Evolutionary conservation across 139 green algal species (phyloP), one percentile per base, ranked within the genome.

Genomic region (Coccomyxa sp.): DNA sequence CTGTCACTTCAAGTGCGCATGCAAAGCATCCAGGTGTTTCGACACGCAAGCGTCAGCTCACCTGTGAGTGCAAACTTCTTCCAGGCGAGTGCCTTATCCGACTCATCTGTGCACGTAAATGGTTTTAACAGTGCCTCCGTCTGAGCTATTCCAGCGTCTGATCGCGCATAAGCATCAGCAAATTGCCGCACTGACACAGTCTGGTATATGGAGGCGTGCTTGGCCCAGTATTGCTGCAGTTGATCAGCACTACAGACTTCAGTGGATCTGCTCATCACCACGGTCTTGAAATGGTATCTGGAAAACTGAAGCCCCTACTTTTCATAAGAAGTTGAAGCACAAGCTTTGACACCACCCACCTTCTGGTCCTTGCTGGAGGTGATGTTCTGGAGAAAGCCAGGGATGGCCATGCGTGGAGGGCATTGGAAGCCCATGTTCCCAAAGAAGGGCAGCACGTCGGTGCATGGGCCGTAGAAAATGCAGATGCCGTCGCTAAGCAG

Each of bases 301-400:
- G n/a, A n/a, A n/a, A n/a, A n/a, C n/a, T n/a, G 38, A 51, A 51
- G 3, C 38, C 38, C 38, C 7, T 51, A 51, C 7, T 11, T 51
- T 51, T 7, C 7, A 11, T 51, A 11, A 51, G 3, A 51, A 51
- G 3, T 11, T 51, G 38, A 51, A 51, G 38, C 38, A 51, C 38
- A 51, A 51, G 38, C 38, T 51, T 51, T 11, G 7, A 11, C n/a
- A 59, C 13, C 13, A 13, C 79, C 28, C 16, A 79, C 82, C 83
- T 83, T 16, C 83, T 86, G 83, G 84, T 92, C 89, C 0, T 81
- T 88, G 57, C 77, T 60, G 25, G 87, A 89, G 27, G 87, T 87
- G 80, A 94, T 90, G 86, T 94, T 91, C 84, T 96, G 93, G 90
- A 96, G 82, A 82, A 98, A 97, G 71, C 93, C 91, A 10, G 94